A percentile compares a stretch with the other conserved stretches of the same genome.
These are phyloP conservation scores for Cadophora gregata DNA, from an alignment of 2,329 filamentous ascomycete species.

Conservation along the genomic window DNA sequence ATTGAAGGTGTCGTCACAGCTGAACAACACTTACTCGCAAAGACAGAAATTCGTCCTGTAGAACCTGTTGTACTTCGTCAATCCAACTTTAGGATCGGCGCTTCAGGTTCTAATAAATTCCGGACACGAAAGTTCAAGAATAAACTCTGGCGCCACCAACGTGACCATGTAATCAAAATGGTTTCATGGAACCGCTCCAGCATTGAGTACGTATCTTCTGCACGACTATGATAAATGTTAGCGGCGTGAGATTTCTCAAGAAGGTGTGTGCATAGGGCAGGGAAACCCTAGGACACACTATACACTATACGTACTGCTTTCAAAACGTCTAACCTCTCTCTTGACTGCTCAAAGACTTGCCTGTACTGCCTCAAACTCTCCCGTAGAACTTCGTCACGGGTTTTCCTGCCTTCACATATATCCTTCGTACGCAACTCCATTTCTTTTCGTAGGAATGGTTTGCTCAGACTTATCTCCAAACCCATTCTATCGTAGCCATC, in stretches of 20 bases:
- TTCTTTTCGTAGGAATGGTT: conserved; percentile 95
- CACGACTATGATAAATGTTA: conserved; percentile 38
- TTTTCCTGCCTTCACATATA: conserved; percentile 87
- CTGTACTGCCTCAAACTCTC: conserved; percentile 88
- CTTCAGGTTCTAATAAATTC: conserved; percentile 1
- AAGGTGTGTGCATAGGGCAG: conserved; percentile 9
- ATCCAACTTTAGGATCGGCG: background rate
- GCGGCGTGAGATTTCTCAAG: conserved; percentile 17
- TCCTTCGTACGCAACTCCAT: conserved; percentile 98
- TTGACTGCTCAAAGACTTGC: conserved; percentile 82
- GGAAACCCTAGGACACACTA: background rate
- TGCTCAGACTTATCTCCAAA: conserved; percentile 89
- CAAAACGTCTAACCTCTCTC: conserved; percentile 73
- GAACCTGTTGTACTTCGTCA: background rate
- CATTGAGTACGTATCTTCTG: conserved; percentile 42
- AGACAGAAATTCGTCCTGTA: background rate
- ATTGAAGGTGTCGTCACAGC: background rate
- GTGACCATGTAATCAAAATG: conserved; percentile 18
- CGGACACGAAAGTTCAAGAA: conserved; percentile 1
- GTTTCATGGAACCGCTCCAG: conserved; percentile 32
- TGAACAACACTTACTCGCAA: background rate
- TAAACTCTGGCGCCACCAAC: conserved; percentile 13
- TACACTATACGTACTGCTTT: conserved; percentile 64
- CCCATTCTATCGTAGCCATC: conserved; percentile 95
- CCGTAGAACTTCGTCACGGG: conserved; percentile 74